phyloP scores from a whole-genome alignment of 2,329 filamentous ascomycete species.

The Bisporella sp. region DNA sequence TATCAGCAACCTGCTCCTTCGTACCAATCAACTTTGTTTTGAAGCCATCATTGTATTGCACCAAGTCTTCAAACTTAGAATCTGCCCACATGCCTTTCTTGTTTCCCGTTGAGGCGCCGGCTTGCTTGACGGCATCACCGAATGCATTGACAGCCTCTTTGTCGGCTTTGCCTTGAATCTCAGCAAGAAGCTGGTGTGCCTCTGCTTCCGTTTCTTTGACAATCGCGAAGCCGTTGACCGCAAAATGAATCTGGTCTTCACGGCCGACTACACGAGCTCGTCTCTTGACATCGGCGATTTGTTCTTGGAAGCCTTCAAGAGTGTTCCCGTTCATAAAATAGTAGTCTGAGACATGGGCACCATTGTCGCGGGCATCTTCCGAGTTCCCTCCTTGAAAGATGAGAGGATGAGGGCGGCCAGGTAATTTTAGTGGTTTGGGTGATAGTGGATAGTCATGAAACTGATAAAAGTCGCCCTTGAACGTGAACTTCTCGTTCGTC shows the following conservation, averaged over 20 bases:
- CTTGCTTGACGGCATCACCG: conserved; percentile 40
- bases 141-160: conserved; percentile 43
- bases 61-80: conserved; percentile 43
- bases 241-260: conserved; percentile 39
- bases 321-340: conserved; percentile 49
- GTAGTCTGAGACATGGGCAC: conserved; percentile 40
- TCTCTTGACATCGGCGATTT: conserved; percentile 42
- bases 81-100: conserved; percentile 48
- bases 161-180: conserved; percentile 47
- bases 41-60: conserved; percentile 50
- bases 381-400: conserved; percentile 48
- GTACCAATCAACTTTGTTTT: conserved; percentile 48
- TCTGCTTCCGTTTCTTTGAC: conserved; percentile 42
- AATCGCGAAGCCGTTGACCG: conserved; percentile 43
- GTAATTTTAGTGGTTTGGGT: conserved; percentile 39
- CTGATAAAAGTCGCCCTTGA: conserved; percentile 44
- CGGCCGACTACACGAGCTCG: conserved; percentile 37
- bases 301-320: conserved; percentile 41
- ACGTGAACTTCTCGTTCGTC: conserved; percentile 42
- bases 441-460: conserved; percentile 42
- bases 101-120: conserved; percentile 38
- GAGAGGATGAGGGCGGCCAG: conserved; percentile 40
- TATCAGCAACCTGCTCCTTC: conserved; percentile 42
- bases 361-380: conserved; percentile 42
- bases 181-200: conserved; percentile 39